Percentiles rank a stretch among this genome's conserved stretches.
phyloP scores from a whole-genome alignment of 306 rosid genomes.

The Carpinus viminea region DNA sequence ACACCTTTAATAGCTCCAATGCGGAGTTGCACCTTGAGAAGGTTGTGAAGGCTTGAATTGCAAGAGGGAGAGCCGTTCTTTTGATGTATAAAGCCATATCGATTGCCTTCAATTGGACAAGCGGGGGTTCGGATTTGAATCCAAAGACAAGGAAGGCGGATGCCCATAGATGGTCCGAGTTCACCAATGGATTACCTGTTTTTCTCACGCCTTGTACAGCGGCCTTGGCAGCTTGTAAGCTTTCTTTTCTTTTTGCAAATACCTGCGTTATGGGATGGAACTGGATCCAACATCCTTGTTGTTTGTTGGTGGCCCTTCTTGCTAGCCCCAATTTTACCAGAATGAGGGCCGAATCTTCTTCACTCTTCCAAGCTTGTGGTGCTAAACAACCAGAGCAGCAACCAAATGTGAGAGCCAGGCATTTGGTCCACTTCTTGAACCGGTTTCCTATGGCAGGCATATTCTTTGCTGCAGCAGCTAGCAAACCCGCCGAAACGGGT shows the following conservation, averaged over 20 bases:
- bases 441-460: constrained; percentile 42
- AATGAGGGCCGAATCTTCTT: constrained; percentile 71
- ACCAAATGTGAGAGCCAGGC: constrained; percentile 35
- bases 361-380: constrained; percentile 63
- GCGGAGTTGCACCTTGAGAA: constrained; percentile 87
- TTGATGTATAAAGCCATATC: constrained; percentile 72
- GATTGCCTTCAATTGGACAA: constrained; percentile 56
- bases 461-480: constrained; percentile 57
- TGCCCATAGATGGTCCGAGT: constrained; percentile 78
- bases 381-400: constrained; percentile 52
- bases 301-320: constrained; percentile 47
- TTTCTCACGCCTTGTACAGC: constrained; percentile 68
- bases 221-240: constrained; percentile 64
- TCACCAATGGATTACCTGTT: constrained; percentile 43
- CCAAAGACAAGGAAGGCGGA: constrained; percentile 90
- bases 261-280: constrained; percentile 76
- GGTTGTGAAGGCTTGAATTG: constrained; percentile 67
- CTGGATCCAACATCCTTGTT: constrained; percentile 64
- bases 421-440: constrained; percentile 58
- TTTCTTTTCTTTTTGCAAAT: constrained; percentile 61
- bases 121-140: constrained; percentile 80
- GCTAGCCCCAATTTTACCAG: constrained; percentile 74
- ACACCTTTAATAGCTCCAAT: constrained; percentile 74
- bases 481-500: constrained; percentile 56
- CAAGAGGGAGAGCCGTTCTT: constrained; percentile 82